Evolutionary conservation across 2,329 filamentous ascomycete genomes (phyloP).

Genomic region (Fusarium beomiforme): DNA sequence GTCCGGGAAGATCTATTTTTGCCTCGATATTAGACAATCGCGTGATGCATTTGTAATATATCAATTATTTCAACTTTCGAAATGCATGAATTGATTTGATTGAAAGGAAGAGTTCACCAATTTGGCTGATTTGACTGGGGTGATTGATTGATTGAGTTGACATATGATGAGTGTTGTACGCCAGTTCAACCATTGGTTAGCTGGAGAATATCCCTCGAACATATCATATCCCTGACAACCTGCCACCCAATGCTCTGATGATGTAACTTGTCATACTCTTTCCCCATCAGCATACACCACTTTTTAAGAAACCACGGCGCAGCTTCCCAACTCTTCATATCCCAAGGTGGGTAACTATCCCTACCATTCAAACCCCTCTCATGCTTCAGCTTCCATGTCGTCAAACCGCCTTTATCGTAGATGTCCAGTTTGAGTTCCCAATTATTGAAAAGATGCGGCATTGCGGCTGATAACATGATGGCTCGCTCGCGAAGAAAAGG

Average conservation of each 20-base stretch:
- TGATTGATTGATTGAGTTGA: background rate
- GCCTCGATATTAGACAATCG: no score
- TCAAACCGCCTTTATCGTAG: slow-evolving; percentile 33
- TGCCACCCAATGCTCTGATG: slow-evolving; percentile 40
- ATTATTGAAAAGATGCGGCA: slow-evolving; percentile 32
- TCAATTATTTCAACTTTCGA: no score
- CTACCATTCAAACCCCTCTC: background rate
- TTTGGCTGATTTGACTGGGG: background rate
- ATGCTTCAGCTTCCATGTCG: slow-evolving; percentile 20
- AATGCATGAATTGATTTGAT: no score
- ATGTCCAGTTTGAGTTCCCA: slow-evolving; percentile 44
- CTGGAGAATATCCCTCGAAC: background rate
- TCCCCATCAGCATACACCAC: slow-evolving; percentile 39
- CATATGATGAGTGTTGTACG: background rate
- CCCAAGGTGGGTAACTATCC: slow-evolving; percentile 39
- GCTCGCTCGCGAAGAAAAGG: slow-evolving; percentile 40
- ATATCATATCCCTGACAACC: slow-evolving; percentile 24
- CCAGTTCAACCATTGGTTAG: no score
- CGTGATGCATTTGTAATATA: no score
- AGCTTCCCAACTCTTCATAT: slow-evolving; percentile 44
- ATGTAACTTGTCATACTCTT: slow-evolving; percentile 24
- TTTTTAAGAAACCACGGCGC: slow-evolving; percentile 44
- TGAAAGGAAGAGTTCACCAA: background rate
- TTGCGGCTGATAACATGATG: slow-evolving; percentile 38
- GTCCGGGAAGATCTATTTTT: no score